A percentile compares a stretch with the other conserved stretches of the same genome.
phyloP scores from a whole-genome alignment of 1,284 basidiomycete species.

The Blastosporella zonata region DNA sequence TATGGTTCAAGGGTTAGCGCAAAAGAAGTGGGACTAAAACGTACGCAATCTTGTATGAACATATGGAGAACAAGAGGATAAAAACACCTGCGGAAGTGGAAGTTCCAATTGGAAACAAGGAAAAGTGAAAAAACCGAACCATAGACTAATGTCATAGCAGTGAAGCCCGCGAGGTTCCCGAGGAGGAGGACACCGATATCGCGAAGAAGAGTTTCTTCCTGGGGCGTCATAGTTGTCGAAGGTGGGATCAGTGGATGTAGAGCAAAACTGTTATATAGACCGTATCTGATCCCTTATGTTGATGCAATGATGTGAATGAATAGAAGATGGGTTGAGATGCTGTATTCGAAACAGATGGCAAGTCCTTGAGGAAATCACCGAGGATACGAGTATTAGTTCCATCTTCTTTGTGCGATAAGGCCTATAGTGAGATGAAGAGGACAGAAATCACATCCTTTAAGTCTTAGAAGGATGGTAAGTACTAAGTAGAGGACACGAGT shows the following conservation, averaged over 20 bases:
- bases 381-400: neutral
- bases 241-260: neutral
- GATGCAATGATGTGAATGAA: conserved; percentile 1
- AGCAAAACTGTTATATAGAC: neutral
- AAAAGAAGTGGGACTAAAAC: neutral
- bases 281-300: neutral
- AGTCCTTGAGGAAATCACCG: neutral
- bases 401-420: neutral
- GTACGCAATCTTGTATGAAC: conserved; percentile 11
- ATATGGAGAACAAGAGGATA: conserved; percentile 15
- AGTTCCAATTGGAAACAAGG: neutral
- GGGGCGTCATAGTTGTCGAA: conserved; percentile 3
- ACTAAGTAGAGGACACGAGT: neutral
- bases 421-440: neutral
- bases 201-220: conserved; percentile 9
- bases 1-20: neutral
- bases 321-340: neutral
- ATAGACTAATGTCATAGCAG: conserved; percentile 16
- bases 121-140: conserved; percentile 4
- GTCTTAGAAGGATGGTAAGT: neutral
- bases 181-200: conserved; percentile 15
- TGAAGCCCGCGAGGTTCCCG: conserved; percentile 14
- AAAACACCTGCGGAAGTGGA: conserved; percentile 11
- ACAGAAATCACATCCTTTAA: too few species aligned
- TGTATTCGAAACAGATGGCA: conserved; percentile 6